A percentile compares a stretch with the other conserved stretches of the same genome.
These are phyloP conservation scores for Zygotorulaspora mrakii DNA, from an alignment of 1,139 yeast genomes.

Conservation along the genomic window DNA sequence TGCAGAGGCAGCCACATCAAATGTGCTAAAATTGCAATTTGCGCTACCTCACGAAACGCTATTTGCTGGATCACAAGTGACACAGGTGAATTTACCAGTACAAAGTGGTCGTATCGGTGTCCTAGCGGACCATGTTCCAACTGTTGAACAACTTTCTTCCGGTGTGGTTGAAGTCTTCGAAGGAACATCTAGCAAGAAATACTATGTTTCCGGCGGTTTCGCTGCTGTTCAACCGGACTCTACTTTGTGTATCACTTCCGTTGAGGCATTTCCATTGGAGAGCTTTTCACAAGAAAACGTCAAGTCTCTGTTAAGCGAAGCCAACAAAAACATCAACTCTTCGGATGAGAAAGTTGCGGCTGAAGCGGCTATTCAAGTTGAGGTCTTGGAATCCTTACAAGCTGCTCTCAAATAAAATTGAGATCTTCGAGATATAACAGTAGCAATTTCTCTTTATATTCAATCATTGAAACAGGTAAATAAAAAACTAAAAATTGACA, in stretches of 20 bases:
- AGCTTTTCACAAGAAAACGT: conserved; percentile 80
- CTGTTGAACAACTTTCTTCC: conserved; percentile 93
- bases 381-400: conserved; percentile 92
- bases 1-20: conserved; percentile 80
- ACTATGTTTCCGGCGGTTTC: conserved; percentile 90
- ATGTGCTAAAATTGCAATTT: conserved; percentile 80
- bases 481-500: not conserved
- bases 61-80: conserved; percentile 39
- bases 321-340: conserved; percentile 85
- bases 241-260: conserved; percentile 83
- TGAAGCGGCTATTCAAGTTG: conserved; percentile 92
- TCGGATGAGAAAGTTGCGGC: conserved; percentile 87
- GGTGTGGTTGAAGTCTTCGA: conserved; percentile 92
- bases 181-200: conserved; percentile 76
- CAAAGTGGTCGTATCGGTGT: conserved; percentile 96
- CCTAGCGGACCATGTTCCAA: conserved; percentile 96
- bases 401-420: conserved; percentile 59
- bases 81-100: conserved; percentile 96
- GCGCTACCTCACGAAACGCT: conserved; percentile 77
- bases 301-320: conserved; percentile 82
- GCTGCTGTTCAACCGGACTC: conserved; percentile 97
- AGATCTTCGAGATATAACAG: not conserved
- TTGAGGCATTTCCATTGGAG: conserved; percentile 92
- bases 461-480: conserved; percentile 3
- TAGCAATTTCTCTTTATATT: conserved; percentile 3